Evolutionary conservation across 2,329 filamentous ascomycete genomes (phyloP).

Genomic region (Fusarium sp.): DNA sequence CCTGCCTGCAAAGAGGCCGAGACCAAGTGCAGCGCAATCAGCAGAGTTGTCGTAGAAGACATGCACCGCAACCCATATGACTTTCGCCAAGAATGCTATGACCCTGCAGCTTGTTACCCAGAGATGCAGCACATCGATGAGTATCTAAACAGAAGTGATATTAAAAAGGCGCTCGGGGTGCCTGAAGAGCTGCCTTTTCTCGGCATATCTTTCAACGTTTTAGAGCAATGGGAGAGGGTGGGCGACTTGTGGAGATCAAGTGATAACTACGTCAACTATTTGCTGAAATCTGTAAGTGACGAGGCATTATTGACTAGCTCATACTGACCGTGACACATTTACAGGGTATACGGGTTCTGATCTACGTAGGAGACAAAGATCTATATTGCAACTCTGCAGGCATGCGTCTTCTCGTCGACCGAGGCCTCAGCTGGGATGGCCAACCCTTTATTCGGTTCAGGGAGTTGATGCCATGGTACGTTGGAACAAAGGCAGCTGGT

Average conservation of each 20-base stretch:
- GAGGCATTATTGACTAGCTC: background rate
- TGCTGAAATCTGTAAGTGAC: background rate
- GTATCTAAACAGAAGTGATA: background rate
- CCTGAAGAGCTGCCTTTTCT: accelerated
- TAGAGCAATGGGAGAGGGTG: background rate
- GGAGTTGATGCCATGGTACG: background rate
- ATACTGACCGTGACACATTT: background rate
- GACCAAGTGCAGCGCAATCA: background rate
- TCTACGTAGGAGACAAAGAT: constrained; percentile 14
- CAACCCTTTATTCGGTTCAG: background rate
- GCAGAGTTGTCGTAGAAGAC: background rate
- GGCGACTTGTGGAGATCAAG: background rate
- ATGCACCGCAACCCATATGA: background rate
- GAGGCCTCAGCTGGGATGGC: background rate
- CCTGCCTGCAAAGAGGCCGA: background rate
- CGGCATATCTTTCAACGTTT: background rate
- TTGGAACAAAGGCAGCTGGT: background rate
- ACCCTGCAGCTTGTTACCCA: background rate
- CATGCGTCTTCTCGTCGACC: background rate
- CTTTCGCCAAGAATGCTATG: background rate
- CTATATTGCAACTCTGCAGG: constrained; percentile 1
- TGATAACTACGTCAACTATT: background rate
- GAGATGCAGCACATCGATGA: background rate
- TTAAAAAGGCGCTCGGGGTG: background rate
- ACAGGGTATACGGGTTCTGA: constrained; percentile 2